Conservation (phyloP, 2,329 filamentous ascomycete species). For the Teratosphaeria nubilosa region DNA sequence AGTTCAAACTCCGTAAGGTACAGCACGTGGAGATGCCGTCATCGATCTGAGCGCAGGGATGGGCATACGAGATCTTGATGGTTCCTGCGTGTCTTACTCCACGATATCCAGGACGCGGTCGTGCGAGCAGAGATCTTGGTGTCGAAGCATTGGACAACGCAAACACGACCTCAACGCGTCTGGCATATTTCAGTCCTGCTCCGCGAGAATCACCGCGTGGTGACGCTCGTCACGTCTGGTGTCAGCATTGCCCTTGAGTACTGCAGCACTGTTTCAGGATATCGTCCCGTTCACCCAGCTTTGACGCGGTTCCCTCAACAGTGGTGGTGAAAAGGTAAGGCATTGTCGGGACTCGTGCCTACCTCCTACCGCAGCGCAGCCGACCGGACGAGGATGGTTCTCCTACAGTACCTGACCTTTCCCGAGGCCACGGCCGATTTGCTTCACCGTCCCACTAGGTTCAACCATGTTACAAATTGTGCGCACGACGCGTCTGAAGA, state of each 20-base stretch:
- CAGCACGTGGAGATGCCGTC: constrained; percentile 2
- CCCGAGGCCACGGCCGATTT: neutral
- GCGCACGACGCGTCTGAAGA: neutral
- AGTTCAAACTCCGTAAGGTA: too few species aligned
- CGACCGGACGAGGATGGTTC: neutral
- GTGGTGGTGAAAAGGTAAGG: neutral
- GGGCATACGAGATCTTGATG: neutral
- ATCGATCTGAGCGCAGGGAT: neutral
- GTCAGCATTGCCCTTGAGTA: neutral
- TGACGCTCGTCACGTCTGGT: too few species aligned
- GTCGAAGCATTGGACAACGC: too few species aligned
- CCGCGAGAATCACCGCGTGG: too few species aligned
- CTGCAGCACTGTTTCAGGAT: neutral
- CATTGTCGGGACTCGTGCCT: neutral
- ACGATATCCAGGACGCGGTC: too few species aligned
- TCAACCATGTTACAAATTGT: neutral
- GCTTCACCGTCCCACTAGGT: neutral
- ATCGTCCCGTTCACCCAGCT: neutral
- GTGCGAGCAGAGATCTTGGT: too few species aligned
- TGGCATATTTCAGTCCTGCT: too few species aligned
- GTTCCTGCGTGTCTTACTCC: neutral
- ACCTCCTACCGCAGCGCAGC: neutral
- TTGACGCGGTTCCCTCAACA: neutral
- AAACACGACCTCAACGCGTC: too few species aligned
- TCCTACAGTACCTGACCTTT: neutral